A percentile compares a stretch with the other conserved stretches of the same genome.
phyloP scores from a whole-genome alignment of 176 grass and related monocot genomes.

The Cenchrus americanus region DNA sequence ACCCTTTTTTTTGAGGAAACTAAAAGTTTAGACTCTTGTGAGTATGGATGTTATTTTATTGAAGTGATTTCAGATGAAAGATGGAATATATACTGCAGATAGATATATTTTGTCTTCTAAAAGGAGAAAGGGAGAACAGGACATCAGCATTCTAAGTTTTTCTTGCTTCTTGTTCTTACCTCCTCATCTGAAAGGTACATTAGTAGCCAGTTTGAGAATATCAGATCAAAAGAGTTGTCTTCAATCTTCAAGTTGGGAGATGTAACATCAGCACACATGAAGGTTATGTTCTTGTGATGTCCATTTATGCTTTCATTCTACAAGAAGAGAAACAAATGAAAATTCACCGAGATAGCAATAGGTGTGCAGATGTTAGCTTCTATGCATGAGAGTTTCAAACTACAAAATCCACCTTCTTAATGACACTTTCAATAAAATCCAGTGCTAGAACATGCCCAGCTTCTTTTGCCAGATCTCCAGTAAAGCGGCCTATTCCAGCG shows the following conservation, averaged over 20 bases:
- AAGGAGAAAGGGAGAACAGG: neutral
- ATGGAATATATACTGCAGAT: neutral
- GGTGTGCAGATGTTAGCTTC: neutral
- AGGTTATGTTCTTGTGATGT: slow-evolving; percentile 74
- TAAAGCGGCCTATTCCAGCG: slow-evolving; percentile 93
- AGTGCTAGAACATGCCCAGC: slow-evolving; percentile 84
- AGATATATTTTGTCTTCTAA: neutral
- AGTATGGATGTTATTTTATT: neutral
- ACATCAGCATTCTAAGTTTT: neutral
- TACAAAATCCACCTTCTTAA: slow-evolving; percentile 77
- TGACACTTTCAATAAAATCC: slow-evolving; percentile 97
- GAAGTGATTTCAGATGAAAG: neutral
- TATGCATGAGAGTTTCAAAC: neutral
- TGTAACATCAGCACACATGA: slow-evolving; percentile 92
- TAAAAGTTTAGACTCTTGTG: neutral
- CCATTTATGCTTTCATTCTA: slow-evolving; percentile 95
- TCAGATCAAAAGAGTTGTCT: slow-evolving; percentile 81
- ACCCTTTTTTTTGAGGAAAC: neutral
- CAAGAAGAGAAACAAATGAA: slow-evolving; percentile 32
- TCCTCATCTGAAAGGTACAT: slow-evolving; percentile 98
- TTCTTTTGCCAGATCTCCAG: slow-evolving; percentile 87
- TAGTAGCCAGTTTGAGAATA: slow-evolving; percentile 97
- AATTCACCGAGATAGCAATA: neutral
- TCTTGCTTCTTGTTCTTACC: slow-evolving; percentile 45
- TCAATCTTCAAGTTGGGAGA: slow-evolving; percentile 71